Base-by-base conservation (phyloP, 768 basidiomycete species). In the Serendipita sp. region DNA sequence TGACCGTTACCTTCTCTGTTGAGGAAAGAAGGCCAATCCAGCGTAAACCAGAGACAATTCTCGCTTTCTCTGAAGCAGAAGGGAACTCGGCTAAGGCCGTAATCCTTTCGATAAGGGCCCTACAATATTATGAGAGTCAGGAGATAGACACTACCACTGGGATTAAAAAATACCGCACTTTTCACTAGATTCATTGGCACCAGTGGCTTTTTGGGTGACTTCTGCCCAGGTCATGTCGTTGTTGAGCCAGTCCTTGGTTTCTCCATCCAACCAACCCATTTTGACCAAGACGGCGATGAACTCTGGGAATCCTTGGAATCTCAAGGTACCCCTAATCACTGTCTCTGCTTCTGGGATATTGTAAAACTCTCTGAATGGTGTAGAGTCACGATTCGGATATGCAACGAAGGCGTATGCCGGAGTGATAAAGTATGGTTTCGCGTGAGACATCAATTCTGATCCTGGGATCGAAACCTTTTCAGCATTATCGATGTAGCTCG, bases 301-400 rank as follows among this genome's bases (percentile, higher is more conserved):
- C 75, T 89, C 87, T 7, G 93, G 92, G 89, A 97, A 97, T 63
- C 94, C 94, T 71, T 92, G 90, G 76, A 92, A 97, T 67, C 95
- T 81, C 74, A 98, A 77, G 1, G 96, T 97, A 34, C 96, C 96
- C 36, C 96, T 84, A 60, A 97, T 80, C 66, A 94, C 81, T 3
- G 90, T 93, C 77, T 96, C 85, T 8, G 91, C 92, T 74, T 98
- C 96, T 11, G 89, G 89, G 68, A 99, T 94, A 68, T 82, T 78
- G 79, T 99, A 99, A 71, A 80, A 92, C 75, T 96, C 86, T 67
- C 82, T 81, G 84, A 93, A 99, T 4, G 88, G 85, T 2, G 85
- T 81, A 2, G 91, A 94, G 77, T 99, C 86, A 65, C 96, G 85
- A 79, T 99, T 99, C 66, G 96, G 94, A 77, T 98, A 98, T 35